These are phyloP conservation scores for Aureoboletus auriporus DNA, from an alignment of 768 basidiomycete species.

Conservation along the genomic window DNA sequence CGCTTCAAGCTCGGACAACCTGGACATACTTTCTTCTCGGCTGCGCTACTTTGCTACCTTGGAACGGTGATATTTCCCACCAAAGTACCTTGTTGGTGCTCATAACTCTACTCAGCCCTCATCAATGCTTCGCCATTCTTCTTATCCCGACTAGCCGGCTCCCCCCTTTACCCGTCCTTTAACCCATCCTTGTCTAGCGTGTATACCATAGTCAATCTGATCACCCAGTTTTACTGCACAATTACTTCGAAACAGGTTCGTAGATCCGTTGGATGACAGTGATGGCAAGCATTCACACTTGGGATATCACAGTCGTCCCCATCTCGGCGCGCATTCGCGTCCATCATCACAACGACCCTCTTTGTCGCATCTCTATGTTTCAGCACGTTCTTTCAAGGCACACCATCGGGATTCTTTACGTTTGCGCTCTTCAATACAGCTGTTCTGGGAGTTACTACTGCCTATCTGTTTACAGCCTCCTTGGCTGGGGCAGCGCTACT, in stretches of 20 bases:
- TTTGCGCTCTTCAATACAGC: slow-evolving; percentile 63
- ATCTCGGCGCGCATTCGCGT: slow-evolving; percentile 51
- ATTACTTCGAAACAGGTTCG: slow-evolving; percentile 62
- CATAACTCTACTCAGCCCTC: slow-evolving; percentile 48
- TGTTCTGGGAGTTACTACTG: slow-evolving; percentile 55
- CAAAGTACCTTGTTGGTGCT: not conserved
- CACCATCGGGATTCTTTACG: slow-evolving; percentile 55
- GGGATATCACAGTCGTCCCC: slow-evolving; percentile 47
- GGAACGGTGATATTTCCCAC: slow-evolving; percentile 67
- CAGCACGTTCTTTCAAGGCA: slow-evolving; percentile 57
- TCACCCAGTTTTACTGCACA: slow-evolving; percentile 73
- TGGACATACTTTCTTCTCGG: slow-evolving; percentile 76
- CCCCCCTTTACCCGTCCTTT: slow-evolving; percentile 55
- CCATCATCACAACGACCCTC: slow-evolving; percentile 47
- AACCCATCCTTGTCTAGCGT: slow-evolving; percentile 61
- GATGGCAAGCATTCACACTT: slow-evolving; percentile 2
- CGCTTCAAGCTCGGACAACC: slow-evolving; percentile 41
- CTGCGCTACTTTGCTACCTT: slow-evolving; percentile 75
- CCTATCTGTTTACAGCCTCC: slow-evolving; percentile 74
- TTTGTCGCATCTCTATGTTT: slow-evolving; percentile 58
- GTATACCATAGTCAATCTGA: slow-evolving; percentile 63
- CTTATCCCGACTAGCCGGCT: slow-evolving; percentile 59
- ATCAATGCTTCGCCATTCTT: slow-evolving; percentile 88
- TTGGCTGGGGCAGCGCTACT: slow-evolving; percentile 81
- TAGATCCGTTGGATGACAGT: slow-evolving; percentile 4